Percentiles rank a stretch among this genome's conserved stretches.
These are phyloP conservation scores for Ogataea philodendri DNA, from an alignment of 805 yeast species.

Conservation along the genomic window DNA sequence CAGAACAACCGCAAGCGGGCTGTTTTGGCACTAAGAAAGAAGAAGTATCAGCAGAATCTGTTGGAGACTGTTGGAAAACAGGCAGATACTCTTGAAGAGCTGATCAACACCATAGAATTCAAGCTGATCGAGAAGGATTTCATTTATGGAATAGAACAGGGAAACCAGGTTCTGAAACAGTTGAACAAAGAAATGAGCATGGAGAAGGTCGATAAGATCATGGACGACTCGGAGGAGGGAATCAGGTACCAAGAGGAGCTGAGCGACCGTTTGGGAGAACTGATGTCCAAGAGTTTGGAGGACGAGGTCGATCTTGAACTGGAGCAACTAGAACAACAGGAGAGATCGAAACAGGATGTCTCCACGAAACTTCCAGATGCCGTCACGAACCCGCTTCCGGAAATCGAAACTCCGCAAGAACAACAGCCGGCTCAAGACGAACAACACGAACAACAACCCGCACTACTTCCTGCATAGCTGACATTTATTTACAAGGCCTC, in stretches of 20 bases:
- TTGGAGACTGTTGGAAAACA: conserved; percentile 72
- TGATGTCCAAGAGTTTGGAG: conserved; percentile 47
- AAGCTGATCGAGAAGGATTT: conserved; percentile 87
- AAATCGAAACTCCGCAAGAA: conserved; percentile 17
- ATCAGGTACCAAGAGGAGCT: conserved; percentile 74
- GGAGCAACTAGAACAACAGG: conserved; percentile 47
- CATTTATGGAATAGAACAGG: conserved; percentile 72
- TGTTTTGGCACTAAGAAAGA: conserved; percentile 64
- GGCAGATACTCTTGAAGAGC: conserved; percentile 71
- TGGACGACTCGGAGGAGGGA: conserved; percentile 86
- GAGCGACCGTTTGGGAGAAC: conserved; percentile 47
- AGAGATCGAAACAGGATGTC: conserved; percentile 11
- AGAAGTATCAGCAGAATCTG: conserved; percentile 79
- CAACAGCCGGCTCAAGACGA: conserved; percentile 22
- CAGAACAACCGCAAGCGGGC: conserved; percentile 59
- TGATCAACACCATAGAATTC: conserved; percentile 81
- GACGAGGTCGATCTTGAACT: conserved; percentile 68
- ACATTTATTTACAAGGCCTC: not conserved
- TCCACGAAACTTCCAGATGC: conserved; percentile 31
- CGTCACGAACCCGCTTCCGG: conserved; percentile 21
- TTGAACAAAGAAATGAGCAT: conserved; percentile 76
- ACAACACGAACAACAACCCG: conserved; percentile 13
- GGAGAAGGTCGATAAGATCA: conserved; percentile 72
- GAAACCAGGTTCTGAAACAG: conserved; percentile 71
- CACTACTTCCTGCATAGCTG: conserved; percentile 6